Base-by-base conservation (phyloP, 2,329 filamentous ascomycete species). In the Anthostomella pinea region DNA sequence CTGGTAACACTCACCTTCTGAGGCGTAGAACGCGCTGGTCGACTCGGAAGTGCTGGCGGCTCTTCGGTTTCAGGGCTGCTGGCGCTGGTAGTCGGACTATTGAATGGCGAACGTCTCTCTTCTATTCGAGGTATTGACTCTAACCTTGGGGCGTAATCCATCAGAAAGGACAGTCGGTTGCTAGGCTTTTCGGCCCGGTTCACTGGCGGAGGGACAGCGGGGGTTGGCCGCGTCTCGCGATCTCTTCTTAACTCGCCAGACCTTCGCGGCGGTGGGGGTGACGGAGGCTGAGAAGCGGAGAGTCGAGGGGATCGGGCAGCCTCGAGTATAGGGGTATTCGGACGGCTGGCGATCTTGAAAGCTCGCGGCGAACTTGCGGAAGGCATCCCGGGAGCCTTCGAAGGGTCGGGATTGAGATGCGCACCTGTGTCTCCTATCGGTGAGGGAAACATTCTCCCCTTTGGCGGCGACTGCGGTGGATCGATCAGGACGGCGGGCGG, bases 171-270 rank as follows among this genome's bases (percentile, higher is more conserved):
- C 8, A 63, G 59, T 8, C 72, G 72, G 35, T 85, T 75, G 52
- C 79, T 82, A 4, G 84, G 83, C 61, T 94, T 95, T 25, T 87
- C 86, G 19, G 81, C 80, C 36, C 90, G 80, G 58, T 94, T 93
- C 23, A 90, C 74, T 1, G 85, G 84, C 4, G 88, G 87, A 8
- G 87, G 86, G 8, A 71, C 59, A 4, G 72, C 71, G 17, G 65
- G 62, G 35, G 61, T 42, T 8, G 48, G 33, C 25, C 40, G 70
- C 43, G 51, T 32, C 20, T 75, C 70, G 13, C 65, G 63, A 2
- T 77, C 71, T 38, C 77, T 66, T 38, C 69, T 69, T 3, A 77
- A 49, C 53, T 83, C 80, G 5, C 61, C 72, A n/a, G 79, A 83
- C 43, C 79, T 69, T 49, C 79, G 67, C 2, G 79, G 79, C 1